A percentile compares a stretch with the other conserved stretches of the same genome.
These are phyloP conservation scores for Gastroboletus turbinatus DNA, from an alignment of 1,284 basidiomycete genomes.

Conservation along the genomic window DNA sequence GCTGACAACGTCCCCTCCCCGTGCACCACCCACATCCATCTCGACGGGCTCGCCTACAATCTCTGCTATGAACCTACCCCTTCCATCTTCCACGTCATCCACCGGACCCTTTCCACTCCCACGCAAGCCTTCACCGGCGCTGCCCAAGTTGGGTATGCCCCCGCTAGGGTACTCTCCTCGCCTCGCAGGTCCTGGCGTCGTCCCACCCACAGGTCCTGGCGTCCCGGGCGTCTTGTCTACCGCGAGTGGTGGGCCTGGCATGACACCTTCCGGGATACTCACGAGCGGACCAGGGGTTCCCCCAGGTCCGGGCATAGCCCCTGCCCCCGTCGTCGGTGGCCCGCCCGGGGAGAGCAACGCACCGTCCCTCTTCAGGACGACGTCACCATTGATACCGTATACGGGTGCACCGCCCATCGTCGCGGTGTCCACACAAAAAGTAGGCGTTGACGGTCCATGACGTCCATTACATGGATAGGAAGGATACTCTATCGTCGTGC, in stretches of 20 bases:
- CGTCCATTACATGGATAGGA: neutral
- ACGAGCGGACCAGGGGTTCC: conserved; percentile 32
- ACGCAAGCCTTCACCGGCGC: conserved; percentile 28
- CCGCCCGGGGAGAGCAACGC: conserved; percentile 15
- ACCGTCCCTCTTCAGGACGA: conserved; percentile 24
- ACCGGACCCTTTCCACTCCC: conserved; percentile 22
- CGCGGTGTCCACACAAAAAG: conserved; percentile 17
- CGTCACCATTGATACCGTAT: conserved; percentile 30
- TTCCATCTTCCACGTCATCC: conserved; percentile 20
- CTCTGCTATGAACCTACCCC: conserved; percentile 14
- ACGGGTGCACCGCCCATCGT: conserved; percentile 4
- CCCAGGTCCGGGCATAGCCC: conserved; percentile 31
- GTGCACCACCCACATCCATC: conserved; percentile 16
- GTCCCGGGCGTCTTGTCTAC: conserved; percentile 26
- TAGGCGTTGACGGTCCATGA: conserved; percentile 23
- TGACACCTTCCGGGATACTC: conserved; percentile 28
- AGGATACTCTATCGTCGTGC: neutral
- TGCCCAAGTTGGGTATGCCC: conserved; percentile 30
- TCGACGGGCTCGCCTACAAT: conserved; percentile 16
- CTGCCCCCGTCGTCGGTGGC: conserved; percentile 13
- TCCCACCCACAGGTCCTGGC: conserved; percentile 28
- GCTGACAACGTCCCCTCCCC: conserved; percentile 32
- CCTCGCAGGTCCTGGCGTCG: conserved; percentile 31
- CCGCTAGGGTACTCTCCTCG: conserved; percentile 32
- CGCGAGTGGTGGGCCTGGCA: conserved; percentile 15